Percentiles rank a stretch among this genome's conserved stretches.
phyloP scores from a whole-genome alignment of 2,329 filamentous ascomycete species.

The Cadophora sp. region DNA sequence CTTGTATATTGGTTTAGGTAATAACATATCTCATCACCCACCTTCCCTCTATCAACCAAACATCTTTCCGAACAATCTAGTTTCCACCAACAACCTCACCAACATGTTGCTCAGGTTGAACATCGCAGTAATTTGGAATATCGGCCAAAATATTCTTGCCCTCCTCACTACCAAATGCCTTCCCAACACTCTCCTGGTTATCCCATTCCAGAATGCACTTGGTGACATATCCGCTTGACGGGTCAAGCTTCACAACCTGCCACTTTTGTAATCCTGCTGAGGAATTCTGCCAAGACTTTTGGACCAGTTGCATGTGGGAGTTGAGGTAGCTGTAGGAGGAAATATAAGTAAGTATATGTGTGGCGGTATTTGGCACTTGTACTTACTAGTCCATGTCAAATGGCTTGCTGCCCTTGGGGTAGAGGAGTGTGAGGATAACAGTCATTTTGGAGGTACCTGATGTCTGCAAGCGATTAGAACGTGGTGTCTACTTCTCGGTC shows the following conservation, averaged over 20 bases:
- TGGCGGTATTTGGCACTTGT: not conserved
- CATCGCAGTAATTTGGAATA: constrained; percentile 23
- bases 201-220: constrained; percentile 19
- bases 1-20: too few species aligned
- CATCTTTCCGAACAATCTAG: not conserved
- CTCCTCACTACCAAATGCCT: constrained; percentile 7
- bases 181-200: not conserved
- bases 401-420: constrained; percentile 16
- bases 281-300: constrained; percentile 13
- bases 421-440: constrained; percentile 21
- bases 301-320: constrained; percentile 19
- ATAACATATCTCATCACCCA: too few species aligned
- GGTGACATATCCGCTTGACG: constrained; percentile 7
- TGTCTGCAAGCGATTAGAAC: not conserved
- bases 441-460: constrained; percentile 8
- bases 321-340: constrained; percentile 18
- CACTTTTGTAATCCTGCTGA: constrained; percentile 9
- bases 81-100: constrained; percentile 19
- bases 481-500: not conserved
- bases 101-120: constrained; percentile 3
- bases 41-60: too few species aligned
- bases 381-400: constrained; percentile 25
- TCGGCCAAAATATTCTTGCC: constrained; percentile 21
- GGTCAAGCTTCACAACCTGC: constrained; percentile 21
- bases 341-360: not conserved